These are phyloP conservation scores for Hygrophorus russula DNA, from an alignment of 768 basidiomycete genomes.

Conservation along the genomic window DNA sequence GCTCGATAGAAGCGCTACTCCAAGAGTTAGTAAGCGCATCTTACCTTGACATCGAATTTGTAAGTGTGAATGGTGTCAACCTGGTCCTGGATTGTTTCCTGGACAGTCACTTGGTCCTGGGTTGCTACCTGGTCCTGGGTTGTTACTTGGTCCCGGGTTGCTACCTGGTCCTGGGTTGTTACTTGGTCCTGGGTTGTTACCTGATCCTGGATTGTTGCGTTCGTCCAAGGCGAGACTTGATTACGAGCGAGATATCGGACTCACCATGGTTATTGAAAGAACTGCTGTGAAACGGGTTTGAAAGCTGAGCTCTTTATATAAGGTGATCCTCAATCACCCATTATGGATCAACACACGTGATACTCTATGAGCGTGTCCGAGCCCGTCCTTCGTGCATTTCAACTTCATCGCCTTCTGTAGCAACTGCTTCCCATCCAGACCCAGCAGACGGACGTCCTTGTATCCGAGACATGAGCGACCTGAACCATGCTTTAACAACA, in stretches of 20 bases:
- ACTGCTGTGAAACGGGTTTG: too few species aligned
- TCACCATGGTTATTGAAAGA: too few species aligned
- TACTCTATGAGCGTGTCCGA: background rate
- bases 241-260: too few species aligned
- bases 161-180: constrained; percentile 1
- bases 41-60: constrained; percentile 81
- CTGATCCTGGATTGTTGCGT: too few species aligned
- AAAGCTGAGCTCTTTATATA: too few species aligned
- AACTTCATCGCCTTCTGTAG: constrained; percentile 62
- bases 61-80: constrained; percentile 55
- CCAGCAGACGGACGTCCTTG: constrained; percentile 40
- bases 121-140: constrained; percentile 1
- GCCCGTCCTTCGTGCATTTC: constrained; percentile 45
- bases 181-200: too few species aligned
- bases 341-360: too few species aligned
- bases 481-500: constrained; percentile 26
- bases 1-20: background rate
- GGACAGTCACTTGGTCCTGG: constrained; percentile 1
- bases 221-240: too few species aligned
- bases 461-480: constrained; percentile 32
- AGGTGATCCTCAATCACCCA: too few species aligned
- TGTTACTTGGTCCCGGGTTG: constrained; percentile 2
- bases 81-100: constrained; percentile 5
- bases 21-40: background rate
- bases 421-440: constrained; percentile 69